Base-by-base conservation (phyloP, 768 basidiomycete genomes). In the Peribolospora baueri region DNA sequence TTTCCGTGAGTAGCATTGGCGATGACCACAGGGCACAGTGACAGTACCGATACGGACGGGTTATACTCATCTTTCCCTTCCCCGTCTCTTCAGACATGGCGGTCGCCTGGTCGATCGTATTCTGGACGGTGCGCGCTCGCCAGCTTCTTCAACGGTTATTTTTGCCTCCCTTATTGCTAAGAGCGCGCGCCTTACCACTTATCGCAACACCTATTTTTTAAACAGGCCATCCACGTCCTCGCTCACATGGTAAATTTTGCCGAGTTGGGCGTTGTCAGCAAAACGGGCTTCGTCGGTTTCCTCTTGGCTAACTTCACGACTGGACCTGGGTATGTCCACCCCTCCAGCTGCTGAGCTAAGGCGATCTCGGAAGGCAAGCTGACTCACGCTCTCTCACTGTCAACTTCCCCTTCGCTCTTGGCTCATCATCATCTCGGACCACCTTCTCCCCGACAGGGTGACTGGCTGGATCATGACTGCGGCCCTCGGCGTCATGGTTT, bases 71-170 rank as follows among this genome's bases (percentile, higher is more conserved):
- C 54, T 51, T 14, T 14, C 41, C n/a, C 39, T 13, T 41, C 7
- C 41, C 5, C 9, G 40, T 52, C n/a, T 14, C 14, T 2, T 13
- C 25, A 51, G 50, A 86, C 72, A 87, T 85, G 66, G 78, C 82
- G 57, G 82, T 82, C 3, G 90, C 77, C 5, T 93, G 84, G 84
- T 80, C 83, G 40, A 88, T 95, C 58, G 81, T 87, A 53, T 68
- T 77, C 49, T 81, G 79, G 62, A 75, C 78, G 10, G 65, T 74
- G 25, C 25, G 25, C 25, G 25, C 25, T 25, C 43, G 43, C 25
- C 25, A 25, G 25, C 25, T 25, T 25, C 25, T 1, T 25, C 25
- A 25, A 25, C 25, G 25, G 25, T 25, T 25, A 1, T 25, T 25
- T 25, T 25, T 25, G 25, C 25, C 25, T 25, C 25, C 25, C 25